Base-by-base conservation (phyloP, 2,329 filamentous ascomycete genomes). In the Venturia oleaginea region DNA sequence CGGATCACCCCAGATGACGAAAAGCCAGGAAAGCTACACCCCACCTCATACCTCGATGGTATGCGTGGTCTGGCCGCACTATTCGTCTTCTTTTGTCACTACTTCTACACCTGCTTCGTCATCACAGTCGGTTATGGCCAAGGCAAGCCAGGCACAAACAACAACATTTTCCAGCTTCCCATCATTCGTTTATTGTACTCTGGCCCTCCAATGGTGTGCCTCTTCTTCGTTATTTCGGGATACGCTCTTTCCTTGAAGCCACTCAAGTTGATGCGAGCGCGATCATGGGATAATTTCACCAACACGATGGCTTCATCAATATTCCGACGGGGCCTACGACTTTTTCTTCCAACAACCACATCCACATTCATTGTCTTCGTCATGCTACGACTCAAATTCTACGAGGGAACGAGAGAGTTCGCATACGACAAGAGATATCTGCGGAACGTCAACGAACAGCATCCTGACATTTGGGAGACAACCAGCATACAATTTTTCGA, bases 171-270 rank as follows among this genome's bases (percentile, higher is more conserved):
- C 67, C 80, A 82, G 69, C 76, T 85, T 1, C 83, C 83, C 8
- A 78, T 85, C 66, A 64, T 85, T 22, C 77, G 83, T 17, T 74
- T 85, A 4, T 76, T 81, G 65, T 85, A 81, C 70, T 80, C 81
- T 62, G 83, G 83, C 0, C 82, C 81, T 3, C 79, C 82, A 0
- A 83, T 83, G 68, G 84, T 86, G 46, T 82, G 80, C 72, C 73
- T 85, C 67, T 87, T 87, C 76, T 86, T 86, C 70, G 80, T 86
- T 69, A 82, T 86, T 55, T 84, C 83, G 0, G 84, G 84, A 24
- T 86, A 85, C 71, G 85, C 83, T 2, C 76, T 87, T 15, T 81
- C 80, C 37, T 79, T 85, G 66, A 68, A 68, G 42, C 68, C 70
- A 4, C 42, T 70, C 15, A 67, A 67, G 42, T 64, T 67, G 59